Percentiles rank a stretch among this genome's conserved stretches.
Evolutionary conservation across 2,329 filamentous ascomycete genomes (phyloP).

Genomic region (Fusarium annulatum): DNA sequence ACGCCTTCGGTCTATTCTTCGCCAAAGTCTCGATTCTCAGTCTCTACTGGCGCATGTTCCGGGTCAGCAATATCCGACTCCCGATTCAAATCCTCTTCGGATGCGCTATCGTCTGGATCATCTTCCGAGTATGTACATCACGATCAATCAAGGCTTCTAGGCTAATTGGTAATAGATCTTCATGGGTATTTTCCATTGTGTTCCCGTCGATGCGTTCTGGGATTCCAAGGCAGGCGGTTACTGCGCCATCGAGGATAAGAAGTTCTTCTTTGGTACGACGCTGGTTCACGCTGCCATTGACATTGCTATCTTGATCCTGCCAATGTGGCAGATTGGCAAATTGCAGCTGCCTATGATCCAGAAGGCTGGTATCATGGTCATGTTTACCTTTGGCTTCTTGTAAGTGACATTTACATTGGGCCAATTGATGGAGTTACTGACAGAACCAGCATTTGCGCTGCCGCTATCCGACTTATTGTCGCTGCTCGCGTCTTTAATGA

Average conservation of each 20-base stretch:
- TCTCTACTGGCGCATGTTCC: constrained; percentile 49
- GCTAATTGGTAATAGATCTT: constrained; percentile 9
- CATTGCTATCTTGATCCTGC: constrained; percentile 46
- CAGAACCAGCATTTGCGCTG: constrained; percentile 30
- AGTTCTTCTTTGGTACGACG: constrained; percentile 50
- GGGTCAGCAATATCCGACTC: constrained; percentile 35
- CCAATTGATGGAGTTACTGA: neutral
- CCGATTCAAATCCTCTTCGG: constrained; percentile 45
- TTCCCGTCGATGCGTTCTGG: constrained; percentile 35
- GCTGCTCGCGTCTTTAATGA: constrained; percentile 29
- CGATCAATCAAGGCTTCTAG: neutral
- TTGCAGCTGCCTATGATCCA: constrained; percentile 44
- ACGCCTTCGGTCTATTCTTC: constrained; percentile 44
- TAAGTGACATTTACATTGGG: constrained; percentile 7
- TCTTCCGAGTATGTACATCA: constrained; percentile 32
- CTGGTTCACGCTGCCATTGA: constrained; percentile 48
- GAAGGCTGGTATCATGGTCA: constrained; percentile 44
- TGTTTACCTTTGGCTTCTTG: constrained; percentile 49
- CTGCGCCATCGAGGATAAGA: constrained; percentile 42
- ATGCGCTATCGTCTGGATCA: constrained; percentile 44
- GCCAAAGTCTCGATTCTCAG: constrained; percentile 45
- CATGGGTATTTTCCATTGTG: constrained; percentile 35
- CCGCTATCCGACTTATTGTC: constrained; percentile 36
- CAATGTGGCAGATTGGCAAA: constrained; percentile 47
- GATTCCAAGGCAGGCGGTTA: neutral